Conservation (phyloP, 179 eudicot genomes). For the Kewa caespitosa region DNA sequence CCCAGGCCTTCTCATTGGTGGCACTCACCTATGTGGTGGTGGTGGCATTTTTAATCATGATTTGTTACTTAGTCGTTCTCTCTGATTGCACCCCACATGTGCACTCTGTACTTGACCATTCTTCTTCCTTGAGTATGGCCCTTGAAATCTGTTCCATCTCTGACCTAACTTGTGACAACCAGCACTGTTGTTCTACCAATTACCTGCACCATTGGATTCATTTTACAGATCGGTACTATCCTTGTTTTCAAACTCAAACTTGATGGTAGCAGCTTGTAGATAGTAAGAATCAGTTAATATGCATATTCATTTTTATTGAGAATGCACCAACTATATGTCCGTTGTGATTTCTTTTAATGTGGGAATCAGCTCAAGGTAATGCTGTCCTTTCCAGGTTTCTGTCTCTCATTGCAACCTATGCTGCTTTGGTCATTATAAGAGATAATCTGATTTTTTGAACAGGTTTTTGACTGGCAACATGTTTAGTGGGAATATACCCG, state of each 20-base stretch:
- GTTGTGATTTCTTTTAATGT: background rate
- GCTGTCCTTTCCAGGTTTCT: background rate
- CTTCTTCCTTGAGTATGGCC: background rate
- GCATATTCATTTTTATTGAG: background rate
- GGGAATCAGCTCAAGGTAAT: background rate
- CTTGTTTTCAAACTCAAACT: background rate
- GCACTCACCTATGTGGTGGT: too few species aligned
- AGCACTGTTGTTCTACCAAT: too few species aligned
- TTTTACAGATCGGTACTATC: background rate
- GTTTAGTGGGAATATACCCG: constrained; percentile 33
- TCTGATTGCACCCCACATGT: too few species aligned
- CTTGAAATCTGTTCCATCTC: background rate
- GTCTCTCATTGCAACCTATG: background rate
- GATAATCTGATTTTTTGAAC: constrained; percentile 4
- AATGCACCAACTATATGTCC: background rate
- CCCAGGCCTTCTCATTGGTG: too few species aligned
- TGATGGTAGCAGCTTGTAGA: background rate
- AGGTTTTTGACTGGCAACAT: constrained; percentile 36
- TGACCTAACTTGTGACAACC: too few species aligned
- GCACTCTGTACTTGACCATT: background rate
- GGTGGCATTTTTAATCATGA: too few species aligned
- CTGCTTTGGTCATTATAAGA: background rate
- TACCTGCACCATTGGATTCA: too few species aligned
- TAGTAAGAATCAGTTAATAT: background rate
- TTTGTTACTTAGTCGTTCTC: too few species aligned